Conservation (phyloP, 805 yeast species). For the Sugiyamaella mastotermitis region DNA sequence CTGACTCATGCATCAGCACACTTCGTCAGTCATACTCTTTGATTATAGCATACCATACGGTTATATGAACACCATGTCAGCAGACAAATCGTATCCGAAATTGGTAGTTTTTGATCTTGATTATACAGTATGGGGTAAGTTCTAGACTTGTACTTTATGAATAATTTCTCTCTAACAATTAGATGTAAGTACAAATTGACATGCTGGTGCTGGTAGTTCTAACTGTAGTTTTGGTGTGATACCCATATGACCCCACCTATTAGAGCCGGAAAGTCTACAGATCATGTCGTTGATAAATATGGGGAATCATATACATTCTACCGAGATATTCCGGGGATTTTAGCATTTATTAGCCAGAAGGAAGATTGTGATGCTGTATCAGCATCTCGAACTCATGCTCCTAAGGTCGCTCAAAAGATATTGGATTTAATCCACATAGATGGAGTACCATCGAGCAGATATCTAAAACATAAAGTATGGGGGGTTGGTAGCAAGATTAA, state of each 20-base stretch:
- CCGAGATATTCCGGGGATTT: constrained; percentile 60
- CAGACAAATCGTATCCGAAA: constrained; percentile 32
- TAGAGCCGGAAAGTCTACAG: constrained; percentile 30
- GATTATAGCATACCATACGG: no score
- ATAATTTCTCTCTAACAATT: no score
- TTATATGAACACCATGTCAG: no score
- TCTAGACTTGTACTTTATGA: no score
- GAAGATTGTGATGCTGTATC: constrained; percentile 43
- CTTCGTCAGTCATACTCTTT: no score
- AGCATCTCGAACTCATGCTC: constrained; percentile 78
- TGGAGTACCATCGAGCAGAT: constrained; percentile 44
- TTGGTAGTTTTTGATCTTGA: constrained; percentile 71
- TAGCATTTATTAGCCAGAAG: constrained; percentile 44
- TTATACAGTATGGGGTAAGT: constrained; percentile 70
- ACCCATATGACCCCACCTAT: constrained; percentile 61
- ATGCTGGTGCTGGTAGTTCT: constrained; percentile 9
- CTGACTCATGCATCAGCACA: no score
- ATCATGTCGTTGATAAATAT: constrained; percentile 42
- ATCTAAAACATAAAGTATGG: constrained; percentile 39
- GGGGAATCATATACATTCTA: constrained; percentile 56
- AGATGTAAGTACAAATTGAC: constrained; percentile 15
- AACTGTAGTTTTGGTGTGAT: constrained; percentile 60
- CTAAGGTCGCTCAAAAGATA: constrained; percentile 64
- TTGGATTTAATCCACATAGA: constrained; percentile 48
- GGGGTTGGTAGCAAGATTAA: constrained; percentile 44